Evolutionary conservation across 208 protist species (phyloP), one percentile per base, ranked within the genome.

Genomic region (Acanthamoeba culbertsoni): DNA sequence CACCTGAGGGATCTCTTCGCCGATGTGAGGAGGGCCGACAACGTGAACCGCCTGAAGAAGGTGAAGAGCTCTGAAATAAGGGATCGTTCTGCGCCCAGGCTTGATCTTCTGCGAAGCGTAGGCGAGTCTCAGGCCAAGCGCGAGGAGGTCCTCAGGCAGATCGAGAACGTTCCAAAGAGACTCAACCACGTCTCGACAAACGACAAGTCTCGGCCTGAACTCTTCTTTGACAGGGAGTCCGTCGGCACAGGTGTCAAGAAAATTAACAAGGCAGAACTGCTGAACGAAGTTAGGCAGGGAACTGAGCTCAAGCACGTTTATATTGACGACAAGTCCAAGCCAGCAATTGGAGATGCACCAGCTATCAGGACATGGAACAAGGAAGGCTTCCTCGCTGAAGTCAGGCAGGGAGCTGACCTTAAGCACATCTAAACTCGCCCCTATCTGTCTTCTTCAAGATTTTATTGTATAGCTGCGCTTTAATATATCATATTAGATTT

Each of bases 161-260:
- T 90, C 82, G 37, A 16, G 26, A 90, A 33, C 82, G 37, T 3
- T 1, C 48, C 31, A 43, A 90, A 90, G 82, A 62, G 26, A 33
- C 82, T 90, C 33, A 63, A 90, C 20, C 82, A 90, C 20, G 82
- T 90, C 10, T 35, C 45, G 51, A 90, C 82, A 7, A 23, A 90
- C 5, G 82, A 71, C 51, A 90, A 90, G 82, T 20, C 48, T 31
- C 31, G 42, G 40, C 48, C 53, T 1, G 57, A 68, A 51, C 12
- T 43, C 31, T 37, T 62, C 16, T 71, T 90, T 26, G 82, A 68
- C 37, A 37, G 65, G 23, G 82, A 71, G 12, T 51, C 14, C 3
- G 37, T 88, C 48, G 35, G 62, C 62, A 71, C n/a, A 0, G 62
- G 33, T 4, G 12, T 71, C 33, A 63, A 71, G 48, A 63, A 63